These are phyloP conservation scores for Neurospora sp. DNA, from an alignment of 2,329 filamentous ascomycete species.

Conservation along the genomic window DNA sequence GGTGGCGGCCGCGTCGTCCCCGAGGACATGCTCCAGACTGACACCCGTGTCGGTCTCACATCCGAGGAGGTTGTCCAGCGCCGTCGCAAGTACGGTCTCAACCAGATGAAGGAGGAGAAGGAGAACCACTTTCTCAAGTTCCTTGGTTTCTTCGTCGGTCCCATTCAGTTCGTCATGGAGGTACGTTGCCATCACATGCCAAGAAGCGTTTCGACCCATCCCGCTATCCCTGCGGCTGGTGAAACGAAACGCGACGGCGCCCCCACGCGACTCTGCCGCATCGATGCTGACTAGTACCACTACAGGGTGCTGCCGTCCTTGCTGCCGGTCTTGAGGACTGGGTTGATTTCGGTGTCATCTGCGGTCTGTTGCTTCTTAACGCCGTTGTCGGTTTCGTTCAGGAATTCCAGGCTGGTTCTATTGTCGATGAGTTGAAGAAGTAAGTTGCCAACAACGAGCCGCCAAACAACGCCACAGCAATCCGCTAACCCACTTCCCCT, in stretches of 20 bases:
- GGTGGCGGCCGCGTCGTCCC: slow-evolving; percentile 53
- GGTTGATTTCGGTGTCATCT: slow-evolving; percentile 92
- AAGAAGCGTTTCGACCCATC: slow-evolving; percentile 6
- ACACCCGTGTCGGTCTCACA: slow-evolving; percentile 60
- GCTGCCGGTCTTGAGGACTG: slow-evolving; percentile 79
- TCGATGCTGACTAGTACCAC: slow-evolving; percentile 13
- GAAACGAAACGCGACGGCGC: slow-evolving; percentile 16
- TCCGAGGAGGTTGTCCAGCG: slow-evolving; percentile 54
- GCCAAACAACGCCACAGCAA: background rate
- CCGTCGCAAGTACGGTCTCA: slow-evolving; percentile 69
- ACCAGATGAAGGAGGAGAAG: slow-evolving; percentile 84
- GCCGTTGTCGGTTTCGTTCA: slow-evolving; percentile 79
- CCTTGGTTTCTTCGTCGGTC: slow-evolving; percentile 71
- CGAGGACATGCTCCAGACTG: slow-evolving; percentile 63
- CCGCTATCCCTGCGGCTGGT: background rate
- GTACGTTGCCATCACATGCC: slow-evolving; percentile 31
- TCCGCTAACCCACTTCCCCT: slow-evolving; percentile 3
- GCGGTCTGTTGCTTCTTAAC: slow-evolving; percentile 73
- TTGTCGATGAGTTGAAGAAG: slow-evolving; percentile 86
- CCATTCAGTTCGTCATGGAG: slow-evolving; percentile 93
- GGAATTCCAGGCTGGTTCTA: slow-evolving; percentile 82
- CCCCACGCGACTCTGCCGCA: slow-evolving; percentile 5
- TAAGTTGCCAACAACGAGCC: slow-evolving; percentile 9
- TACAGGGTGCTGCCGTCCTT: slow-evolving; percentile 33
- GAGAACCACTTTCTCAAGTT: slow-evolving; percentile 81